Percentiles rank a stretch among this genome's conserved stretches.
Evolutionary conservation across 2,329 filamentous ascomycete species (phyloP).

Genomic region (Ceratocystis eucalypticola): DNA sequence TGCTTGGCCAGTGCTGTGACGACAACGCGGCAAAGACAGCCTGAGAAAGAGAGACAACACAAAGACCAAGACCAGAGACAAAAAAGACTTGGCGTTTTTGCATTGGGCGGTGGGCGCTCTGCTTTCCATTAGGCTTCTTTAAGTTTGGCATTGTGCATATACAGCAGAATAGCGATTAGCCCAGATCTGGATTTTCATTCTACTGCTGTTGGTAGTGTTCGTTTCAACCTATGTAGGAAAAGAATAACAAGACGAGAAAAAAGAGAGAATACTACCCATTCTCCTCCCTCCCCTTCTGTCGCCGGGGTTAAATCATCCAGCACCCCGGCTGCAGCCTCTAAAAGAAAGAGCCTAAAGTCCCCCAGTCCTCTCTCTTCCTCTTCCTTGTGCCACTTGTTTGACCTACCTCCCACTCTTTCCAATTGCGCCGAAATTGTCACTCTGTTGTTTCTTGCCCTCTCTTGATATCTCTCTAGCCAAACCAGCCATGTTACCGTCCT

Average conservation of each 20-base stretch:
- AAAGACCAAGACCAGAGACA: no score
- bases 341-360: constrained; percentile 1
- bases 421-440: no score
- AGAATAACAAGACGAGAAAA: constrained; percentile 2
- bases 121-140: no score
- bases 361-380: background rate
- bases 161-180: no score
- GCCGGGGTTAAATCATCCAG: constrained; percentile 3
- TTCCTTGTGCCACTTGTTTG: background rate
- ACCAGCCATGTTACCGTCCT: no score
- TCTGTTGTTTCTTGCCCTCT: no score
- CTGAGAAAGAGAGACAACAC: background rate
- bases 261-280: background rate
- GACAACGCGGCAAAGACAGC: constrained; percentile 4
- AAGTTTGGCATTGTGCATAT: no score
- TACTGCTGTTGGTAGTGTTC: background rate
- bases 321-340: background rate
- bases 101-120: background rate
- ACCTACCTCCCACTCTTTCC: no score
- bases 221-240: background rate
- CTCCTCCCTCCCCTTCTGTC: background rate
- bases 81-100: background rate
- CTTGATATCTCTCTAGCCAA: no score
- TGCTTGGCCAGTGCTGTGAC: background rate
- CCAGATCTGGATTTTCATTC: no score